A percentile compares a stretch with the other conserved stretches of the same genome.
phyloP scores from a whole-genome alignment of 2,329 filamentous ascomycete genomes.

The Aspergillus sp. region DNA sequence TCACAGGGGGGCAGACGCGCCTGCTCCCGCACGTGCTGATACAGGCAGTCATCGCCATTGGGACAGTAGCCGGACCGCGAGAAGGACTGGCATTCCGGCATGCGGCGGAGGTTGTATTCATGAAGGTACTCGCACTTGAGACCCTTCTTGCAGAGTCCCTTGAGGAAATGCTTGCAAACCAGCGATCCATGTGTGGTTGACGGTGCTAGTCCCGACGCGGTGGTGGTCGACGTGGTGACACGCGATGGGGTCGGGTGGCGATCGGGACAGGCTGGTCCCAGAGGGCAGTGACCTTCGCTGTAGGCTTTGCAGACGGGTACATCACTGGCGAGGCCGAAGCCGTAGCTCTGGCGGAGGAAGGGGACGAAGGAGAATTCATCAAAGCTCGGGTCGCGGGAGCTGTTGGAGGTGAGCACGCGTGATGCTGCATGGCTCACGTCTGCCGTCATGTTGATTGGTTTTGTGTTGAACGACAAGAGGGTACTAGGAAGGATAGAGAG shows the following conservation, averaged over 20 bases:
- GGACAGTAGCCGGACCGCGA: constrained; percentile 91
- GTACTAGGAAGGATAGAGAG: constrained; percentile 2
- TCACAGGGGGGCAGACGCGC: constrained; percentile 78
- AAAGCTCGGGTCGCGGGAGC: constrained; percentile 40
- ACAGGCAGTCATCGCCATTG: constrained; percentile 94
- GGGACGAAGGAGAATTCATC: constrained; percentile 83
- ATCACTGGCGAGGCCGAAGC: constrained; percentile 77
- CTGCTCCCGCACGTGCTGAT: constrained; percentile 84
- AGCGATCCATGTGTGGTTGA: constrained; percentile 57
- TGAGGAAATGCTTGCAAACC: constrained; percentile 98
- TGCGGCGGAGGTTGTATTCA: constrained; percentile 96
- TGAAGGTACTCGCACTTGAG: constrained; percentile 96
- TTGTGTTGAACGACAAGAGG: background rate
- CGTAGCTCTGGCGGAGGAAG: constrained; percentile 80
- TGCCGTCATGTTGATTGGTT: constrained; percentile 32
- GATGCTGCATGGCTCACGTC: constrained; percentile 37
- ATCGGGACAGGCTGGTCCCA: constrained; percentile 81
- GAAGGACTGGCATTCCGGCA: constrained; percentile 98
- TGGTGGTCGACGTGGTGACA: constrained; percentile 47
- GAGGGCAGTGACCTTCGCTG: constrained; percentile 80
- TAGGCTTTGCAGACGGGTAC: constrained; percentile 84
- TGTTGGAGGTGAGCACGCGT: constrained; percentile 39
- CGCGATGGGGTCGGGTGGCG: constrained; percentile 64
- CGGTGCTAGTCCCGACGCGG: constrained; percentile 43
- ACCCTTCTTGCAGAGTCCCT: constrained; percentile 96